Evolutionary conservation across 2,329 filamentous ascomycete genomes (phyloP).

Genomic region (Gyromitra esculenta): DNA sequence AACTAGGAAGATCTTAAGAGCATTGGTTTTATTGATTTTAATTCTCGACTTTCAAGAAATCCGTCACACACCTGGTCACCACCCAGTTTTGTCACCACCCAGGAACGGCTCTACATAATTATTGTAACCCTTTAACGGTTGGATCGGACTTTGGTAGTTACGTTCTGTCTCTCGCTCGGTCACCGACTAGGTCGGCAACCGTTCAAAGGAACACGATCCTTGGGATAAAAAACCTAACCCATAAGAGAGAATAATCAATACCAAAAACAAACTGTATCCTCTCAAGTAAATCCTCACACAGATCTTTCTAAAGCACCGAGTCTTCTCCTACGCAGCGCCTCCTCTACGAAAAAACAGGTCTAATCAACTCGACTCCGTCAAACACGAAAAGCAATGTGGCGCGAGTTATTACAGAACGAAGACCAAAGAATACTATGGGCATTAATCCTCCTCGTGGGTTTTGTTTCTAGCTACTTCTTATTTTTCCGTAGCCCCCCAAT

Average conservation of each 20-base stretch:
- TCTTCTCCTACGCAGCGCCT: too few relatives aligned
- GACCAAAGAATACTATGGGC: not conserved
- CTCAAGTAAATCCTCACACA: not conserved
- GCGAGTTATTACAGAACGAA: not conserved
- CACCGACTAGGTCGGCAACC: constrained; percentile 5
- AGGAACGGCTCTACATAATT: too few relatives aligned
- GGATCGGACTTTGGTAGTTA: not conserved
- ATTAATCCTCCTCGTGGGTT: not conserved
- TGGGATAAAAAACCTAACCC: not conserved
- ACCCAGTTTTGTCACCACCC: too few relatives aligned
- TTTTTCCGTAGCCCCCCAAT: not conserved
- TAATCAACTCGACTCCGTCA: not conserved
- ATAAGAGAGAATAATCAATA: not conserved
- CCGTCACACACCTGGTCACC: too few relatives aligned
- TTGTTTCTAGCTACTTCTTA: not conserved
- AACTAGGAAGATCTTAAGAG: too few relatives aligned
- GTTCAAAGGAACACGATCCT: not conserved
- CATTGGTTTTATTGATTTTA: too few relatives aligned
- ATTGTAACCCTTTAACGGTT: too few relatives aligned
- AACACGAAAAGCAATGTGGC: not conserved
- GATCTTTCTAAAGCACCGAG: too few relatives aligned
- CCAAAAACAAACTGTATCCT: not conserved
- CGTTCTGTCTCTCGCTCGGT: constrained; percentile 10
- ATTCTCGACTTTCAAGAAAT: too few relatives aligned
- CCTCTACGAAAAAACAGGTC: not conserved